A percentile compares a stretch with the other conserved stretches of the same genome.
Conservation (phyloP, 208 protist species). For the Acanthamoeba lenticulata region DNA sequence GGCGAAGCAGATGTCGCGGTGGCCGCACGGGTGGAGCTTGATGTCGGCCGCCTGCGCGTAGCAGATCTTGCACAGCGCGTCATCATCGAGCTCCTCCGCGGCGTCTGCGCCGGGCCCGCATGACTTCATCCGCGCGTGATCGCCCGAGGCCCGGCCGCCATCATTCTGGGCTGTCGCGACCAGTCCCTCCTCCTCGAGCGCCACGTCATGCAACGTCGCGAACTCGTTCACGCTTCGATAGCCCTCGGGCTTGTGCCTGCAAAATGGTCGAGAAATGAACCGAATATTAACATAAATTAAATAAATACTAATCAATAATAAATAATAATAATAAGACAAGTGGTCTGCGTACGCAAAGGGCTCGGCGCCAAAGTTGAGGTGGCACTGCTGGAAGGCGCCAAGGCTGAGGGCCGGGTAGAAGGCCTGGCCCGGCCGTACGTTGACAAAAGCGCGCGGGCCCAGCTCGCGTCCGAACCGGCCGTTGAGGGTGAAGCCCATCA, state of each 20-base stretch:
- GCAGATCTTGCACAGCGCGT: conserved; percentile 58
- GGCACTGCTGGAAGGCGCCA: conserved; percentile 54
- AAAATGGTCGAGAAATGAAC: neutral
- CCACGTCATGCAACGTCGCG: neutral
- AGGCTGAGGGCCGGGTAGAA: conserved; percentile 63
- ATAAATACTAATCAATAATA: neutral
- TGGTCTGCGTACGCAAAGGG: neutral
- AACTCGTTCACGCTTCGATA: conserved; percentile 41
- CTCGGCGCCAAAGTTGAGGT: conserved; percentile 27
- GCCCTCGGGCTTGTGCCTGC: neutral
- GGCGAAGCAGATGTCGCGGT: conserved; percentile 28
- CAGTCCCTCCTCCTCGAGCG: neutral
- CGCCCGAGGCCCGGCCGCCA: neutral
- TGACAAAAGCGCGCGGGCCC: neutral
- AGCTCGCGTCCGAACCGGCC: neutral
- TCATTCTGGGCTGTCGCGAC: neutral
- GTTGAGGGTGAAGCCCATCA: neutral
- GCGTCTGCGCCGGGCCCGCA: neutral
- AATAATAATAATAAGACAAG: too few species aligned
- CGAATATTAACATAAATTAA: neutral
- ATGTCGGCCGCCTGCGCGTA: conserved; percentile 26
- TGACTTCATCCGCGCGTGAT: neutral
- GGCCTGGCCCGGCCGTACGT: neutral
- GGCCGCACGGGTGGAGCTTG: conserved; percentile 27
- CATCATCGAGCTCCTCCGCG: neutral